phyloP scores from a whole-genome alignment of 495 filamentous ascomycete genomes.

The Bombardia bombarda region DNA sequence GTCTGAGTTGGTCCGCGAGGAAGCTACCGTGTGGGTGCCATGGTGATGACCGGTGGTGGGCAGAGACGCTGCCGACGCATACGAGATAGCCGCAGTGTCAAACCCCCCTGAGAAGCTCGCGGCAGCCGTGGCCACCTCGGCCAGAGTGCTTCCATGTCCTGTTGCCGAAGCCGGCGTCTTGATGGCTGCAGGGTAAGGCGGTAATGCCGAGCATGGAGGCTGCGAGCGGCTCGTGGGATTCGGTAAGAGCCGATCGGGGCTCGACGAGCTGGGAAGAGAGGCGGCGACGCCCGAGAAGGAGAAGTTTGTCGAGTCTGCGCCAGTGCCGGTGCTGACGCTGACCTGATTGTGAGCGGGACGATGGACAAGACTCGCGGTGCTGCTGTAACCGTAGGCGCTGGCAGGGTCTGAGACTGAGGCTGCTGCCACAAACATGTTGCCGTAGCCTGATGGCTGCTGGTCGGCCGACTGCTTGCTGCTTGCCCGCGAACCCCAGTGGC shows the following conservation, averaged over 20 bases:
- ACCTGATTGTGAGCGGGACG: constrained; percentile 20
- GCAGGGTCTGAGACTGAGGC: constrained; percentile 13
- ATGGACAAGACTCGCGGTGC: constrained; percentile 24
- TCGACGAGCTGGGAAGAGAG: constrained; percentile 24
- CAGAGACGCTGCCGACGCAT: constrained; percentile 1
- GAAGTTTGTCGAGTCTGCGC: constrained; percentile 24
- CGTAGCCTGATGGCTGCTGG: constrained; percentile 14
- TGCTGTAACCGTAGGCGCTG: constrained; percentile 19
- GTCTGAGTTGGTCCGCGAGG: constrained; percentile 12
- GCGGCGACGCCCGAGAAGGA: constrained; percentile 34
- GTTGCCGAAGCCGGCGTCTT: constrained; percentile 11
- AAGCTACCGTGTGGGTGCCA: neutral
- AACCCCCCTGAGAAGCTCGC: constrained; percentile 9
- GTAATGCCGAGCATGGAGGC: too few relatives aligned
- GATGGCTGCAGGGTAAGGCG: constrained; percentile 20
- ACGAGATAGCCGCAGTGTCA: constrained; percentile 6
- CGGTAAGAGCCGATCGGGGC: constrained; percentile 32
- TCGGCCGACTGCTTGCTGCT: constrained; percentile 3
- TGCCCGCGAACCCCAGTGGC: constrained; percentile 21
- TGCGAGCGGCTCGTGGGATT: constrained; percentile 21
- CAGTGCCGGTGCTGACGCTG: constrained; percentile 11
- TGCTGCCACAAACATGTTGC: constrained; percentile 19
- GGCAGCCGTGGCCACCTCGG: constrained; percentile 16
- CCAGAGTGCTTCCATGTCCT: constrained; percentile 11
- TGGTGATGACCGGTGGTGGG: constrained; percentile 3